Percentiles rank a stretch among this genome's conserved stretches.
These are phyloP conservation scores for Pyrenophora tritici-repentis DNA, from an alignment of 2,329 filamentous ascomycete species.

Conservation along the genomic window DNA sequence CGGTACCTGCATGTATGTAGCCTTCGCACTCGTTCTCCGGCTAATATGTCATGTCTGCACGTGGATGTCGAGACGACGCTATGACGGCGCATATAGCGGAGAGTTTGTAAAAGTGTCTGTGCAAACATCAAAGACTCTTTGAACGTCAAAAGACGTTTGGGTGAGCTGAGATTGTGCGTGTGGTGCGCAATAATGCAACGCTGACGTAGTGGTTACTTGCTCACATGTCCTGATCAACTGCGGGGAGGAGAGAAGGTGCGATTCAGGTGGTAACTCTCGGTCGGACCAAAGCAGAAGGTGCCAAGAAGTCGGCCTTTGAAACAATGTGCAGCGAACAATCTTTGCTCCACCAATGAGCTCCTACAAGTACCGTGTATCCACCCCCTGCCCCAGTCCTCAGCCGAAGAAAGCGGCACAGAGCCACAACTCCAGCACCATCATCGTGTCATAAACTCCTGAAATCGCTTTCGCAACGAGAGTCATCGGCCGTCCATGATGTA, in stretches of 20 bases:
- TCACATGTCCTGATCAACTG: constrained; percentile 5
- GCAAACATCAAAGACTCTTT: not conserved
- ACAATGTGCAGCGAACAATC: constrained; percentile 6
- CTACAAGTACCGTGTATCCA: constrained; percentile 4
- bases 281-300: constrained; percentile 23
- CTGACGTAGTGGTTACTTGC: constrained; percentile 3
- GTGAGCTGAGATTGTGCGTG: not conserved
- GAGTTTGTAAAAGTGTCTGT: not conserved
- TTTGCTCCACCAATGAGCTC: constrained; percentile 17
- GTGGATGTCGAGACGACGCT: constrained; percentile 21
- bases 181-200: not conserved
- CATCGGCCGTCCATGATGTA: constrained; percentile 3
- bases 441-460: constrained; percentile 9
- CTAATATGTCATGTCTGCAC: constrained; percentile 27
- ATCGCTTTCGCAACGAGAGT: constrained; percentile 1
- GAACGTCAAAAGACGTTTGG: too few species aligned
- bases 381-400: constrained; percentile 4
- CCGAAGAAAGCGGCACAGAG: not conserved
- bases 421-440: constrained; percentile 12
- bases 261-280: constrained; percentile 11
- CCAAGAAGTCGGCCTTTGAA: constrained; percentile 4
- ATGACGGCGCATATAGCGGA: not conserved
- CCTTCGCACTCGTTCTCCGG: constrained; percentile 5
- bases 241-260: not conserved
- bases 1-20: constrained; percentile 9